Percentiles rank a stretch among this genome's conserved stretches.
Conservation (phyloP, 2,329 filamentous ascomycete genomes). For the Corinectria fuckeliana region DNA sequence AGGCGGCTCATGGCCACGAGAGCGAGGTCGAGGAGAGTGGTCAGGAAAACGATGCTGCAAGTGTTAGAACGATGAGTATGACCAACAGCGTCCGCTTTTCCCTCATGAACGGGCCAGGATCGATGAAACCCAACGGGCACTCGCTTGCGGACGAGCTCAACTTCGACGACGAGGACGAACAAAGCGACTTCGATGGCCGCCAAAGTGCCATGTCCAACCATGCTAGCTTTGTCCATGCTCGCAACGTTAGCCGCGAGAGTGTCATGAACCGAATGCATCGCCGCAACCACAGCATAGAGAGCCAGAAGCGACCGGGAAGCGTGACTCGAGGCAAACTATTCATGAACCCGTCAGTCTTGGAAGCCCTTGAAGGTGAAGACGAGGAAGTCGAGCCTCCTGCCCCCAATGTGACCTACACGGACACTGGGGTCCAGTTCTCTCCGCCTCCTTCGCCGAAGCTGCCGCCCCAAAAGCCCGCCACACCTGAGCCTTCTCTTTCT, state of each 20-base stretch:
- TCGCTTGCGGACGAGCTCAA: constrained; percentile 92
- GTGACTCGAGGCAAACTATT: constrained; percentile 59
- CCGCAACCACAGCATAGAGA: constrained; percentile 65
- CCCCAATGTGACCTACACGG: constrained; percentile 65
- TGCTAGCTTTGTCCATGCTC: constrained; percentile 53
- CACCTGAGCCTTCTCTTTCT: constrained; percentile 48
- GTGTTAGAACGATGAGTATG: constrained; percentile 75
- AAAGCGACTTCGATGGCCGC: constrained; percentile 75
- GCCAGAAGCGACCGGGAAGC: constrained; percentile 61
- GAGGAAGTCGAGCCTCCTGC: constrained; percentile 53
- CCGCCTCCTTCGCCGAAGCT: constrained; percentile 77
- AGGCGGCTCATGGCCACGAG: constrained; percentile 50
- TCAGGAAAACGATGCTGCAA: constrained; percentile 74
- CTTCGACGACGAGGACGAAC: constrained; percentile 80
- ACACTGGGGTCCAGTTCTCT: constrained; percentile 82
- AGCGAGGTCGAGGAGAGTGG: constrained; percentile 67
- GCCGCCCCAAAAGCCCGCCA: constrained; percentile 47
- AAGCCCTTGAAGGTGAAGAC: constrained; percentile 62
- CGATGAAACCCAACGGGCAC: constrained; percentile 67
- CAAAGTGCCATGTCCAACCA: constrained; percentile 64
- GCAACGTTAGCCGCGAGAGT: constrained; percentile 66
- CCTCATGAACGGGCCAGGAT: constrained; percentile 63
- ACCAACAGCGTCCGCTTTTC: constrained; percentile 78
- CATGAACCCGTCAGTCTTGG: constrained; percentile 61
- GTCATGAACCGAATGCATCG: constrained; percentile 55